Base-by-base conservation (phyloP, 192 early-diverging fungal species). In the Chytriomyces sp. region DNA sequence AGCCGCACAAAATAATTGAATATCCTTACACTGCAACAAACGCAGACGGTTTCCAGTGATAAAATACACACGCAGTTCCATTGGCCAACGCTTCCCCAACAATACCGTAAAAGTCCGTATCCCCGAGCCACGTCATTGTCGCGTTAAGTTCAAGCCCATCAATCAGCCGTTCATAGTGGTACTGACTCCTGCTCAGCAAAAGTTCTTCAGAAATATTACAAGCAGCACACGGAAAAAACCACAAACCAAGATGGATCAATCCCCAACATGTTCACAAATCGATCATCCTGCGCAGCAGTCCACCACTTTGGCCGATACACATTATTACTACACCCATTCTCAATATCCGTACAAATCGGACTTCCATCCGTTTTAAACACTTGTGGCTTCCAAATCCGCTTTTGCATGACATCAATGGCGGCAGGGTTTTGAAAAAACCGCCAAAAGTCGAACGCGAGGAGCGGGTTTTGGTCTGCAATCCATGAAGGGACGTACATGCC, bases 1-100 rank as follows among this genome's bases (percentile, higher is more conserved):
- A 18, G 50, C 5, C 10, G 50, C 5, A 10, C 23, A 71, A 13
- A 50, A 5, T 57, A 71, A 57, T 16, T 11, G 7, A 20, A 11
- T 0, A 24, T 4, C 11, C 65, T 73, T 46, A 73, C 66, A 45
- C 35, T 50, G 76, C 76, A 67, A 77, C 76, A 69, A 77, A 77
- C 10, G 67, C 10, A 10, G 76, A 68, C n/a, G 76, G 76, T 45
- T 69, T 69, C 77, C 77, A 78, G 16, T 78, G 28, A 48, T 78
- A 78, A 64, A 78, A 78, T 13, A 78, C 45, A 20, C 7, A 73
- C n/a, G 71, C 59, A 7, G 71, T 73, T 43, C 60, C 44, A 46
- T 73, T 73, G 11, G 50, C 53, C 44, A 73, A 63, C n/a, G 71
- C 71, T 73, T 60, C 28, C 9, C 45, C 71, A 9, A 73, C 71